Percentiles rank a stretch among this genome's conserved stretches.
Conservation (phyloP, 768 basidiomycete species). For the Psilocybe cubensis region DNA sequence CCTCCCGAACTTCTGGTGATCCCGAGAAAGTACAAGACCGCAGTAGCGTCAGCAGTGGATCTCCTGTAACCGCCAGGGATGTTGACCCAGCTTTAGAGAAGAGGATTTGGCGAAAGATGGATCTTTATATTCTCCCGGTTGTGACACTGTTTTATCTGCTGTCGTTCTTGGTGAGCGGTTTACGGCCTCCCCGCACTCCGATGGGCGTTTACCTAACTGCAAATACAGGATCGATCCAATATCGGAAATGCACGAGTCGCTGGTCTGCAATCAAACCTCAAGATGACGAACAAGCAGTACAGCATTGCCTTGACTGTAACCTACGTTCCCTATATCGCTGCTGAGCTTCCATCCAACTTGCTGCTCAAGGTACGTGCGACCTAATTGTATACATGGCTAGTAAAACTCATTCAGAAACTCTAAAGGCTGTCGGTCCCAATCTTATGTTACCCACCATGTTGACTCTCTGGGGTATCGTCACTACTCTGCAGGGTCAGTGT, state of each 20-base stretch:
- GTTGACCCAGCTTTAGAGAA: slow-evolving; percentile 39
- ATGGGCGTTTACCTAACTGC: neutral
- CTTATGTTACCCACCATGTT: slow-evolving; percentile 64
- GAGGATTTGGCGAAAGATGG: slow-evolving; percentile 52
- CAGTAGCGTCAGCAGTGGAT: slow-evolving; percentile 26
- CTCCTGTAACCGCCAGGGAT: slow-evolving; percentile 6
- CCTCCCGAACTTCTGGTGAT: slow-evolving; percentile 23
- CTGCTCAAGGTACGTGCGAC: slow-evolving; percentile 49
- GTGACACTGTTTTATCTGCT: slow-evolving; percentile 54
- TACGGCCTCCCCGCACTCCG: neutral
- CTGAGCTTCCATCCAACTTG: slow-evolving; percentile 66
- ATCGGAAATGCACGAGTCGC: slow-evolving; percentile 63
- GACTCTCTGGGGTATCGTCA: slow-evolving; percentile 54
- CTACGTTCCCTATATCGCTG: slow-evolving; percentile 57
- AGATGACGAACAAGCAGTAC: slow-evolving; percentile 52
- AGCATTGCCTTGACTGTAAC: slow-evolving; percentile 52
- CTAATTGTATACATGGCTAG: neutral
- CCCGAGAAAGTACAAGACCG: slow-evolving; percentile 32
- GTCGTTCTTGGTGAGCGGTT: slow-evolving; percentile 49
- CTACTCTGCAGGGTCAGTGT: slow-evolving; percentile 46
- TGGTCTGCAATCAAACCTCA: slow-evolving; percentile 56
- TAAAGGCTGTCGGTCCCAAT: slow-evolving; percentile 54
- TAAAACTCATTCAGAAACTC: neutral
- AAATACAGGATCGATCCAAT: slow-evolving; percentile 53
- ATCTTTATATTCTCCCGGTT: slow-evolving; percentile 49